Percentiles rank a stretch among this genome's conserved stretches.
These are phyloP conservation scores for Neurospora sp. DNA, from an alignment of 2,329 filamentous ascomycete species.

Conservation along the genomic window DNA sequence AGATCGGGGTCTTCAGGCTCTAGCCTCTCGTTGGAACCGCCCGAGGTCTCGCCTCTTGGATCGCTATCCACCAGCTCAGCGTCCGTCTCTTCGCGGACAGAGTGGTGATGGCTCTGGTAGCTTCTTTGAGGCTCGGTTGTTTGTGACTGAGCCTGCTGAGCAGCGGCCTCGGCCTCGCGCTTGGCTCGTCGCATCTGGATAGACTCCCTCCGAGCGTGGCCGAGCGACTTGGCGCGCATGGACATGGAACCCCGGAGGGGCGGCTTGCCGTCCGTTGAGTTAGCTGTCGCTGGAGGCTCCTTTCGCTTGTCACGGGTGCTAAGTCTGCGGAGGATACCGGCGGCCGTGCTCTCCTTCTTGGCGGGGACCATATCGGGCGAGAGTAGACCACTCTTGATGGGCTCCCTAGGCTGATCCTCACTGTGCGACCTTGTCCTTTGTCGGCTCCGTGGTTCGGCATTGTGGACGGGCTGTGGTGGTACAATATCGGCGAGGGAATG, in stretches of 20 bases:
- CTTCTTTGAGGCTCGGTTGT: neutral
- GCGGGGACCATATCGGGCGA: slow-evolving; percentile 40
- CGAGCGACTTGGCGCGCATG: slow-evolving; percentile 73
- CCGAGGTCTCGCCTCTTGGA: slow-evolving; percentile 28
- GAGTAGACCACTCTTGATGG: slow-evolving; percentile 54
- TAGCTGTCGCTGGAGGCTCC: slow-evolving; percentile 48
- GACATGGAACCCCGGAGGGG: slow-evolving; percentile 50
- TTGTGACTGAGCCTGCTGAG: slow-evolving; percentile 19
- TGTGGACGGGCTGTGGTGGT: slow-evolving; percentile 78
- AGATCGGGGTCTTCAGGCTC: slow-evolving; percentile 56
- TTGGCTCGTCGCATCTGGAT: slow-evolving; percentile 76
- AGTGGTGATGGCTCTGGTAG: slow-evolving; percentile 46
- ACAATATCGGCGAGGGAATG: slow-evolving; percentile 59
- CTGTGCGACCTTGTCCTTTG: slow-evolving; percentile 87
- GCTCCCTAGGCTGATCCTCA: slow-evolving; percentile 78
- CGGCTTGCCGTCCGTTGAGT: slow-evolving; percentile 37
- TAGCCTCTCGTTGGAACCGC: slow-evolving; percentile 49
- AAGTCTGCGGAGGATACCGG: slow-evolving; percentile 75
- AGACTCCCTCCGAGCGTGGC: slow-evolving; percentile 81
- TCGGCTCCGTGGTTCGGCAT: slow-evolving; percentile 68
- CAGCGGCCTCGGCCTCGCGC: slow-evolving; percentile 31
- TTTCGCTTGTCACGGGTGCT: slow-evolving; percentile 68
- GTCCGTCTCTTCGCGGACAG: slow-evolving; percentile 87
- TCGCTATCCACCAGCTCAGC: slow-evolving; percentile 53
- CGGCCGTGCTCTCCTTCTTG: slow-evolving; percentile 82